Percentiles rank a stretch among this genome's conserved stretches.
phyloP scores from a whole-genome alignment of 148 eudicot species.

The Fagopyrum tataricum region DNA sequence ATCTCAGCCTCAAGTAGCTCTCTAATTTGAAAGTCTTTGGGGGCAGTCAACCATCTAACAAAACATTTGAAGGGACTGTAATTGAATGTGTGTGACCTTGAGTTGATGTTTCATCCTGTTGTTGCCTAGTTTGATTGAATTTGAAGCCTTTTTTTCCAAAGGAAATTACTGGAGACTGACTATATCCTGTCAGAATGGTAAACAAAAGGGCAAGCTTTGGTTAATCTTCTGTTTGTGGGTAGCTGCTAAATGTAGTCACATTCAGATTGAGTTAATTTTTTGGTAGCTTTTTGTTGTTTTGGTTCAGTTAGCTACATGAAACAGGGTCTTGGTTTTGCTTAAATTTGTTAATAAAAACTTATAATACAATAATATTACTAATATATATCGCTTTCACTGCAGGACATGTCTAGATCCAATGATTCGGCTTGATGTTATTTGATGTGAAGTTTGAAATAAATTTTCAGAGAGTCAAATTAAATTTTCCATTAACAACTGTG shows the following conservation, averaged over 20 bases:
- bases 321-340: not conserved
- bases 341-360: not conserved
- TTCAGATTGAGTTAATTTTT: no score
- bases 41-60: no score
- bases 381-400: not conserved
- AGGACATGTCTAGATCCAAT: constrained; percentile 1
- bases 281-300: not conserved
- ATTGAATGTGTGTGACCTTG: no score
- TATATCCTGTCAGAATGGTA: not conserved
- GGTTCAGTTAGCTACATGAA: not conserved
- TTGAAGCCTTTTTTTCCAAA: no score
- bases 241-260: not conserved
- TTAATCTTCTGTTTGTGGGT: not conserved
- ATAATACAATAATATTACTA: not conserved
- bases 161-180: no score
- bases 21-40: no score
- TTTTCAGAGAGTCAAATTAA: not conserved
- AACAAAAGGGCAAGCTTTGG: not conserved
- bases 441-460: constrained; percentile 16
- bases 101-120: no score
- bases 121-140: no score
- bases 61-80: no score
- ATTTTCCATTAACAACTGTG: not conserved
- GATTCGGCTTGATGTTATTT: constrained; percentile 21
- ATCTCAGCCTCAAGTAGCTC: no score